Base-by-base conservation (phyloP, 495 filamentous ascomycete genomes). In the Neurospora sp. region DNA sequence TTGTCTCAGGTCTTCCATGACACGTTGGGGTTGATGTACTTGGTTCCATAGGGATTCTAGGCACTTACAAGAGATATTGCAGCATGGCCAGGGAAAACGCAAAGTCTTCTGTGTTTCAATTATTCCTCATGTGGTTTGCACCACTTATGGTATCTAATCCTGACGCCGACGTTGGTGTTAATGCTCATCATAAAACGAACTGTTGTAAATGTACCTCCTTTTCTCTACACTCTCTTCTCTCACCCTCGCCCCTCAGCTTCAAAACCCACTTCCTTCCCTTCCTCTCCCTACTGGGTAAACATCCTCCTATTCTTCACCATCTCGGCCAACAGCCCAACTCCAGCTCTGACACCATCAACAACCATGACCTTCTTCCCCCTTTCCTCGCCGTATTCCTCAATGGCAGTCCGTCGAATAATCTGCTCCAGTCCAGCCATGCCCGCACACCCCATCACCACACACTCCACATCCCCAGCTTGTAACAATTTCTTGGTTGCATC, bases 401-500 rank as follows among this genome's bases (percentile, higher is more conserved):
- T 78, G 59, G 92, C 92, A 3, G 90, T 91, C 43, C 88, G 87
- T 70, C 91, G 86, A 62, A 97, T 93, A 70, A 92, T 91, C 72
- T 90, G 86, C 72, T 95, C 92, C 84, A 98, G 88, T 15, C 95
- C 96, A 31, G 89, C 91, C 96, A 98, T 97, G 5, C 96, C 95
- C 48, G 94, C 95, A 83, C 94, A 97, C 3, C 91, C 91, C 82
- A 93, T 85, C 72, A 93, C 88, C 34, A 93, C 89, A 73, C 91
- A 87, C 37, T 87, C 87, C 0, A 94, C 90, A 5, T 81, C 74
- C 0, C 87, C 85, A 10, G 82, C 83, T 24, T 81, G 80, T 34
- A 97, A 79, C 42, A 97, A 80, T 69, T 86, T 82, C 78, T 85
- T 86, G 10, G 91, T 91, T 6, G 92, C 94, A 15, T 90, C 88